Evolutionary conservation across 2,329 filamentous ascomycete genomes (phyloP), one percentile per base, ranked within the genome.

Genomic region (Hypoxylon sp.): DNA sequence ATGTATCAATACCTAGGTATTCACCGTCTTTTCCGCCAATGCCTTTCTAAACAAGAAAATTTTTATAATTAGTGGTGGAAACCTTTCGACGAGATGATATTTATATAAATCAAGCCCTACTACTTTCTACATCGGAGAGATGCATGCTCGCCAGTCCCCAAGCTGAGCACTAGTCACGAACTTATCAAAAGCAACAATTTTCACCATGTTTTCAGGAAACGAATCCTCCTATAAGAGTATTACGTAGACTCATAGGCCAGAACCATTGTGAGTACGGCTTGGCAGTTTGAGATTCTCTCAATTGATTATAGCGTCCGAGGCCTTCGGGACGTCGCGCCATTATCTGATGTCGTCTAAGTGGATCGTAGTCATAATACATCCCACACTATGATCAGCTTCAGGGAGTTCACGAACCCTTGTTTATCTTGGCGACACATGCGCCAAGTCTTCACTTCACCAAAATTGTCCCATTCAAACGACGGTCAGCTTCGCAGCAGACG

Each of bases 381-480:
- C 48, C 48, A 26, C 57, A 51, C 48, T 29, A 51, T 35, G 57
- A 60, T 51, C 47, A 60, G 17, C 47, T 31, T 60, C 56, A 59
- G 56, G 56, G 46, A 46, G 50, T 35, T 26, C 39, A 6, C 19
- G 35, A 22, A 50, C 39, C 48, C 50, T 17, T 54, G 6, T 13
- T 35, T 10, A 39, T 42, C 35, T 53, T 53, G n/a, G 47, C 46
- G 37, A 53, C 26, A 35, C 47, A 31, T 46, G 48, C 48, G 57
- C 57, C 57, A 53, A 60, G 57, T 8, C 31, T 26, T 8, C 10
- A 31, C 56, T 59, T 59, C 46, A 46, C 57, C 37, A 10, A n/a
- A 60, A 60, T 60, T 60, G 24, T n/a, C 22, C 26, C 19, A 6
- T 35, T 62, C 50, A 54, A 53, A 62, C 47, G 6, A 54, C 29